Percentiles rank a stretch among this genome's conserved stretches.
Evolutionary conservation across 805 yeast species (phyloP).

Genomic region (Teunomyces lycoperdinae): DNA sequence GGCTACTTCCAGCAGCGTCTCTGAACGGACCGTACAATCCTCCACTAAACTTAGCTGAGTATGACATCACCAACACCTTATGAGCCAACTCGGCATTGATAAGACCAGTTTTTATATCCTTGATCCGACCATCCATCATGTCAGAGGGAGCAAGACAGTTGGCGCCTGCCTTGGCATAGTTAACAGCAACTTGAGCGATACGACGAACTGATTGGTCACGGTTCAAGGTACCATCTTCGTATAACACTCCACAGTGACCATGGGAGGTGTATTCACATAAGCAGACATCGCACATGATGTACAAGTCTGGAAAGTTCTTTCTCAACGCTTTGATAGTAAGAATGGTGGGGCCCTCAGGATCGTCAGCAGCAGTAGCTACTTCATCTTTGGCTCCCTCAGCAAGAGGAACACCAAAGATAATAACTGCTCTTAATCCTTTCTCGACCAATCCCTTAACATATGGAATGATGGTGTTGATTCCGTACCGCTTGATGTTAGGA

Average conservation of each 20-base stretch:
- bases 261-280: slow-evolving; percentile 94
- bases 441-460: slow-evolving; percentile 66
- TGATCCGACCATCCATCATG: slow-evolving; percentile 94
- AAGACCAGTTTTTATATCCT: slow-evolving; percentile 82
- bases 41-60: slow-evolving; percentile 92
- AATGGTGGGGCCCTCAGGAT: slow-evolving; percentile 94
- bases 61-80: slow-evolving; percentile 84
- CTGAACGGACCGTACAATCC: slow-evolving; percentile 94
- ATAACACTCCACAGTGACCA: slow-evolving; percentile 95
- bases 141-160: slow-evolving; percentile 95
- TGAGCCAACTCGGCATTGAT: slow-evolving; percentile 82
- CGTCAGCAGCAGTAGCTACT: slow-evolving; percentile 88
- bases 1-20: slow-evolving; percentile 93
- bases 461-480: slow-evolving; percentile 72
- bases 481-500: slow-evolving; percentile 87
- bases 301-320: slow-evolving; percentile 72
- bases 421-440: slow-evolving; percentile 83
- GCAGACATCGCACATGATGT: slow-evolving; percentile 92
- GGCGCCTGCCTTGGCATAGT: slow-evolving; percentile 95
- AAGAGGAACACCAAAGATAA: slow-evolving; percentile 88
- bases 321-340: slow-evolving; percentile 65
- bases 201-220: slow-evolving; percentile 73
- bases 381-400: slow-evolving; percentile 74
- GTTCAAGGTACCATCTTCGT: slow-evolving; percentile 83
- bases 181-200: slow-evolving; percentile 91